Evolutionary conservation across 352 stramenopile genomes (phyloP), one percentile per base, ranked within the genome.

Genomic region (Phytophthora podocarpi): DNA sequence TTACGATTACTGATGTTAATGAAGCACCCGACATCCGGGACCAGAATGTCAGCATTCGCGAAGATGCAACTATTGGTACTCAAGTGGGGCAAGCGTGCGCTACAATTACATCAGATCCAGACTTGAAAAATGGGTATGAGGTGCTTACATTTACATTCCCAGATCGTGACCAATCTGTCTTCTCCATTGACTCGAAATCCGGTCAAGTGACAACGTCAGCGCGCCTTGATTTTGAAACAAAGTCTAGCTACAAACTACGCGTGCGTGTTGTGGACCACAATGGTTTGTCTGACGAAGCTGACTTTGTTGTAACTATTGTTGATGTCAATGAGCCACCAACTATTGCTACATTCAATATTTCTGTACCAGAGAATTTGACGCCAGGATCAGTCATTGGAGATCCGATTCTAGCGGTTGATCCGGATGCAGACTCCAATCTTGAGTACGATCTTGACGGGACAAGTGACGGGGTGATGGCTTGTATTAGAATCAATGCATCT

Each of bases 301-400:
- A 49, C 20, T 47, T 73, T 6, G 12, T 49, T n/a, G 15, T 73
- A 5, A 48, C 16, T 5, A 26, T 73, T 21, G 31, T 66, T 12
- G 40, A 73, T 18, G 41, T 73, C 5, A 70, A 73, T 26, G 64
- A 73, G 27, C 59, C 64, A n/a, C 59, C 64, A 26, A 24, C n/a
- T 21, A 48, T 73, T 28, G 23, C 8, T n/a, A 0, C 34, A 11
- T 69, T 73, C 10, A 58, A 32, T 12, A 32, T 69, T 18, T 56
- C 27, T 21, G 59, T 69, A 13, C 47, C 51, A 21, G 64, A 73
- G 18, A 36, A 66, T 37, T 18, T 59, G 9, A 12, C 30, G 20
- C 59, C 64, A 23, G 59, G 59, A 40, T 66, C 45, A 13, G 2
- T 18, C 3, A 51, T 73, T 27, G 64, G 64, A n/a, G 30, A 60